Evolutionary conservation across 73 alveolate genomes (phyloP).

Genomic region (Tetrahymena thermophila): DNA sequence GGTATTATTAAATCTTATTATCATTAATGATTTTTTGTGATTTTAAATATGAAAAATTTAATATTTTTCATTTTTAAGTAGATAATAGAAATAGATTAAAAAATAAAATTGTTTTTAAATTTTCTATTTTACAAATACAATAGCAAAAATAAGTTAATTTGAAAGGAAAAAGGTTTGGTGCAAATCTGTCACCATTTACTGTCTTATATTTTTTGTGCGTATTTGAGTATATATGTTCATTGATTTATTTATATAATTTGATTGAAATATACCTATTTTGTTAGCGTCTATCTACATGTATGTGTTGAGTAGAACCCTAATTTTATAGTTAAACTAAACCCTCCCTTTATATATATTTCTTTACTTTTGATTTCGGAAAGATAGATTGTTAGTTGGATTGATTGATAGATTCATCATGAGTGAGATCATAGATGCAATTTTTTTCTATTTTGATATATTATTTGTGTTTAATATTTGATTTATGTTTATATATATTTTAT

Average conservation of each 20-base stretch:
- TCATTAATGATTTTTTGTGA: no score
- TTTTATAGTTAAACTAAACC: neutral
- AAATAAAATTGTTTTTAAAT: no score
- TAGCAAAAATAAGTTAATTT: no score
- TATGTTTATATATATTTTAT: neutral
- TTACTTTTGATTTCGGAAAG: neutral
- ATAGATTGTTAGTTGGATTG: neutral
- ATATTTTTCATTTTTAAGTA: no score
- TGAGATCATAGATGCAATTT: neutral
- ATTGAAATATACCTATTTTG: neutral
- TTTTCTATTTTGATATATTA: neutral
- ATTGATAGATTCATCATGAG: neutral
- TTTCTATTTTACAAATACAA: no score
- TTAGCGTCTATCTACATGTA: neutral
- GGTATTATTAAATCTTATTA: no score
- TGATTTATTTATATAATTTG: neutral
- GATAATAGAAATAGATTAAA: no score
- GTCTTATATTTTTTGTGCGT: neutral
- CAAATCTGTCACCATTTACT: constrained; percentile 2
- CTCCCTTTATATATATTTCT: neutral
- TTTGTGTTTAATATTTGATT: neutral
- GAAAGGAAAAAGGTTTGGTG: neutral
- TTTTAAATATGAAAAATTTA: no score
- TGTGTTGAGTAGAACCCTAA: neutral
- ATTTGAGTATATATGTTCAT: neutral